phyloP scores from a whole-genome alignment of 2,329 filamentous ascomycete species.

The Colletotrichum spaethianum region DNA sequence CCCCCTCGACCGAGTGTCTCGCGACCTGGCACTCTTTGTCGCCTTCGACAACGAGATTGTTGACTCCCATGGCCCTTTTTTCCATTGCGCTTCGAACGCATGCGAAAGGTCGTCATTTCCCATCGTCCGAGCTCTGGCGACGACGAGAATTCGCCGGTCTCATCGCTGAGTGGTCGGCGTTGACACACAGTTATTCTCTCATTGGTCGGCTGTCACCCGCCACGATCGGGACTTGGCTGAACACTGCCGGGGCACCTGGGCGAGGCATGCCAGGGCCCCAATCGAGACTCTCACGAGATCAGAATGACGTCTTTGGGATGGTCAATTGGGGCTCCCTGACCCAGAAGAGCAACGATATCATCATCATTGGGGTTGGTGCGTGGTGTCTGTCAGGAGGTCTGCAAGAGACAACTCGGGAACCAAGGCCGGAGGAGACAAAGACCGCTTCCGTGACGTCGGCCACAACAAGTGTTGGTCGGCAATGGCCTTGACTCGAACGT shows the following conservation, averaged over 20 bases:
- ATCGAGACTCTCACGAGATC: constrained; percentile 36
- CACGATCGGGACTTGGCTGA: constrained; percentile 39
- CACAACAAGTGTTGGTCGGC: constrained; percentile 30
- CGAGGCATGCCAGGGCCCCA: constrained; percentile 35
- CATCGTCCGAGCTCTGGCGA: constrained; percentile 33
- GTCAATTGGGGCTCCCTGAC: constrained; percentile 23
- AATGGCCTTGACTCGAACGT: constrained; percentile 14
- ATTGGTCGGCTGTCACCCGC: constrained; percentile 40
- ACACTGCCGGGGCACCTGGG: constrained; percentile 40
- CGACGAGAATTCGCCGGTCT: constrained; percentile 39
- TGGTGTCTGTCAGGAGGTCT: constrained; percentile 18
- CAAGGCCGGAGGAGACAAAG: constrained; percentile 26
- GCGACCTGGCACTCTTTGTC: not conserved
- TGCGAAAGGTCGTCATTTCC: constrained; percentile 37
- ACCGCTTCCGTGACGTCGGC: constrained; percentile 35
- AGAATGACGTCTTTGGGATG: constrained; percentile 37
- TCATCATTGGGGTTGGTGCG: constrained; percentile 14
- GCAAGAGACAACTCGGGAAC: constrained; percentile 20
- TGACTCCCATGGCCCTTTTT: not conserved
- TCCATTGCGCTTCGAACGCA: constrained; percentile 26
- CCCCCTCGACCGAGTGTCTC: constrained; percentile 32
- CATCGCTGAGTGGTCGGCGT: constrained; percentile 42
- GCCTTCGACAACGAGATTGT: constrained; percentile 5
- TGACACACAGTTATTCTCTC: constrained; percentile 42
- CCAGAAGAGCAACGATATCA: constrained; percentile 25